phyloP scores from a whole-genome alignment of 305 asterid species.

The Ruellia speciosa region DNA sequence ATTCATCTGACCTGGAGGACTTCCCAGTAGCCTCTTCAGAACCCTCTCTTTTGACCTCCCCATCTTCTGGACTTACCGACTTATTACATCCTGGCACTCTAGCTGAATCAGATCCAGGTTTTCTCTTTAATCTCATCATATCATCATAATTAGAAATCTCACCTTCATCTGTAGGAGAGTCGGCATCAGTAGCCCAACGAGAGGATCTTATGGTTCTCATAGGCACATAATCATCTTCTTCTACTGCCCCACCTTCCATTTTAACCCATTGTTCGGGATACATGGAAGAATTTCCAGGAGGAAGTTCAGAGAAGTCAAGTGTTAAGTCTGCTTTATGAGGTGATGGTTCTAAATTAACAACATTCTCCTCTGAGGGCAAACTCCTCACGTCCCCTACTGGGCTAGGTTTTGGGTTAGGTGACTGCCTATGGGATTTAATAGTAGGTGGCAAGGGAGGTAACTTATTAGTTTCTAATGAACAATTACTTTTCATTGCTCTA shows the following conservation, averaged over 20 bases:
- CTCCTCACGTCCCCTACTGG: slow-evolving; percentile 23
- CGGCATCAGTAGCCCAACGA: slow-evolving; percentile 76
- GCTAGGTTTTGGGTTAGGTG: slow-evolving; percentile 22
- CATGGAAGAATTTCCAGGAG: slow-evolving; percentile 24
- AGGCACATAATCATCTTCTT: slow-evolving; percentile 39
- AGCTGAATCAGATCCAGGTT: slow-evolving; percentile 32
- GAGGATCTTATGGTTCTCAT: slow-evolving; percentile 53
- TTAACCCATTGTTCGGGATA: slow-evolving; percentile 29
- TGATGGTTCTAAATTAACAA: slow-evolving; percentile 24
- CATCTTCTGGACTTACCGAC: slow-evolving; percentile 45
- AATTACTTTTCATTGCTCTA: slow-evolving; percentile 27
- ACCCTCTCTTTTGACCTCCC: slow-evolving; percentile 41
- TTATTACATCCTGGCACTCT: slow-evolving; percentile 29
- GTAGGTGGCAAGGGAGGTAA: slow-evolving; percentile 26
- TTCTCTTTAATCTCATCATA: slow-evolving; percentile 26
- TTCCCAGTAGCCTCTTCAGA: slow-evolving; percentile 39
- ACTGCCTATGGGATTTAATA: slow-evolving; percentile 17
- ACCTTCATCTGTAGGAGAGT: slow-evolving; percentile 71
- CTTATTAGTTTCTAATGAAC: slow-evolving; percentile 17
- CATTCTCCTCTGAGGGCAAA: slow-evolving; percentile 25
- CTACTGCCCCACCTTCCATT: slow-evolving; percentile 21
- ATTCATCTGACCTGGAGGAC: slow-evolving; percentile 48
- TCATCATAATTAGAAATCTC: slow-evolving; percentile 52
- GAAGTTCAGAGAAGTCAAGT: slow-evolving; percentile 26
- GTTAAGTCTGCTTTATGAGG: slow-evolving; percentile 22